These are phyloP conservation scores for Tulasnella sp. DNA, from an alignment of 768 basidiomycete species.

Conservation along the genomic window DNA sequence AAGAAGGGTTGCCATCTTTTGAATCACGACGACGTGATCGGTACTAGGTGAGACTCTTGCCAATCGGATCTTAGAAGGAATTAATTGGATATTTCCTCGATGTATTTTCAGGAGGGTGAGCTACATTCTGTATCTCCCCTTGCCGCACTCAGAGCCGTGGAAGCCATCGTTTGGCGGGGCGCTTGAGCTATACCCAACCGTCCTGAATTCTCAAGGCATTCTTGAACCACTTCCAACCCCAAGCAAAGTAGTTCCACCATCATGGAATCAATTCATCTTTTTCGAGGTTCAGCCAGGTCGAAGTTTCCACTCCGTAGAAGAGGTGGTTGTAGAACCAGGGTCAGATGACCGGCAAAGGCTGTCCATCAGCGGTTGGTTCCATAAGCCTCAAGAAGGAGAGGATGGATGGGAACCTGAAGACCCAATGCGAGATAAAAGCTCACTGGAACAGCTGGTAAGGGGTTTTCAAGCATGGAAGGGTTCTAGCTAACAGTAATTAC, in stretches of 20 bases:
- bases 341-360: constrained; percentile 69
- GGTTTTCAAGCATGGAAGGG: not conserved
- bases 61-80: not conserved
- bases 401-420: constrained; percentile 68
- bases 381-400: constrained; percentile 85
- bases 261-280: constrained; percentile 70
- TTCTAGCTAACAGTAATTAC: constrained; percentile 26
- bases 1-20: constrained; percentile 88
- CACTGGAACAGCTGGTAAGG: constrained; percentile 87
- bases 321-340: constrained; percentile 77
- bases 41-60: constrained; percentile 50
- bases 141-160: constrained; percentile 71
- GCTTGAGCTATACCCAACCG: constrained; percentile 82
- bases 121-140: constrained; percentile 95
- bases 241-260: constrained; percentile 63
- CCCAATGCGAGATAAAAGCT: constrained; percentile 58
- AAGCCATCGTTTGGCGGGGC: constrained; percentile 88
- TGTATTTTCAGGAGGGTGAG: constrained; percentile 55
- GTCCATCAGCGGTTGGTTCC: constrained; percentile 97
- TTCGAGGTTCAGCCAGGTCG: constrained; percentile 81
- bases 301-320: constrained; percentile 96
- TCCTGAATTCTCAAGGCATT: constrained; percentile 50
- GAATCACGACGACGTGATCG: constrained; percentile 98
- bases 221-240: constrained; percentile 72
- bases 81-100: not conserved